A percentile compares a stretch with the other conserved stretches of the same genome.
Conservation (phyloP, 345 rosid species). For the Rhizophora apiculata region DNA sequence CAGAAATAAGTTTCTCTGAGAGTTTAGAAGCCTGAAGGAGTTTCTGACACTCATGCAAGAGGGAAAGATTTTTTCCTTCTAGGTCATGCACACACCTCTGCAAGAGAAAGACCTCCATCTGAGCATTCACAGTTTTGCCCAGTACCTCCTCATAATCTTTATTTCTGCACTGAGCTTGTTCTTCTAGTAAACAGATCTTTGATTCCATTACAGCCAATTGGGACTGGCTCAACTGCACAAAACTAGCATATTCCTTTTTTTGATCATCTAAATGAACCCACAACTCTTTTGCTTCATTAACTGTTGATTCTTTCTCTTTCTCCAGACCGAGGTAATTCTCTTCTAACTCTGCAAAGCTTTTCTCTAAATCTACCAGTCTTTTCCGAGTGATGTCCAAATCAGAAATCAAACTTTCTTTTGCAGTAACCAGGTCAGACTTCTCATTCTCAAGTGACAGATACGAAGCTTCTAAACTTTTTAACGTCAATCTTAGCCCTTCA, state of each 20-base stretch:
- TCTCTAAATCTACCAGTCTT: constrained; percentile 54
- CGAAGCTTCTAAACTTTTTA: constrained; percentile 59
- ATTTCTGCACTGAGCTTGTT: constrained; percentile 50
- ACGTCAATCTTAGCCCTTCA: constrained; percentile 48
- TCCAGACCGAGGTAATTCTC: constrained; percentile 44
- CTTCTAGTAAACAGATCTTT: constrained; percentile 50
- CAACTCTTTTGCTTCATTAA: constrained; percentile 53
- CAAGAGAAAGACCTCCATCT: constrained; percentile 66
- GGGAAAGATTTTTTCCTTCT: constrained; percentile 56
- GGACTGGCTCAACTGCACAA: constrained; percentile 39
- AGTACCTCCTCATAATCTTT: constrained; percentile 62
- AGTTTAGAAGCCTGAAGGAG: constrained; percentile 51
- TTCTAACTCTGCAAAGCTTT: constrained; percentile 44
- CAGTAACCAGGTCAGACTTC: constrained; percentile 48
- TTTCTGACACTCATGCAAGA: constrained; percentile 50
- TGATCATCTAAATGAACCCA: constrained; percentile 43
- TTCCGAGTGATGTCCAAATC: constrained; percentile 46
- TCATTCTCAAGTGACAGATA: constrained; percentile 55
- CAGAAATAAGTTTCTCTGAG: constrained; percentile 57
- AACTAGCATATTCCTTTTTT: constrained; percentile 50
- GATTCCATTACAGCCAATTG: constrained; percentile 52
- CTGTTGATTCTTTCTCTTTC: constrained; percentile 52
- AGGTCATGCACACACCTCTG: constrained; percentile 58
- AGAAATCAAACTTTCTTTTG: constrained; percentile 53
- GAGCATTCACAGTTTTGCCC: constrained; percentile 52